Evolutionary conservation across 179 eudicot species (phyloP).

Genomic region (Patellifolia procumbens): DNA sequence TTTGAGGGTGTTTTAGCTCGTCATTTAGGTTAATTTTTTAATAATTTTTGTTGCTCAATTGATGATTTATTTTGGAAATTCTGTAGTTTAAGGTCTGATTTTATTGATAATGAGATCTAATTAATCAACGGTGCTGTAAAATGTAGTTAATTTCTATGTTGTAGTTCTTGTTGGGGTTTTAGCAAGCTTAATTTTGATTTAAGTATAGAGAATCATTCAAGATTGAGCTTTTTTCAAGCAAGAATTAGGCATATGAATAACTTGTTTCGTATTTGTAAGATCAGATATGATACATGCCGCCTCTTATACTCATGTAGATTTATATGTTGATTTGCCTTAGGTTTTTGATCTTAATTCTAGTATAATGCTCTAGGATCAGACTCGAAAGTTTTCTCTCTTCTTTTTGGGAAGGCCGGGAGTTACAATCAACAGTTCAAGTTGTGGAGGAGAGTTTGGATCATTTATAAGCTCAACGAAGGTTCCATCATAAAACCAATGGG

Average conservation of each 20-base stretch:
- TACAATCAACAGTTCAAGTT: not conserved
- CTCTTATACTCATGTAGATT: too few relatives aligned
- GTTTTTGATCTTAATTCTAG: not conserved
- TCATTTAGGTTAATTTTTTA: not conserved
- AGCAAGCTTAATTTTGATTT: not conserved
- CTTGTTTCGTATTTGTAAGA: not conserved
- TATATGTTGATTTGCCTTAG: not conserved
- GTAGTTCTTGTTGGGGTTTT: not conserved
- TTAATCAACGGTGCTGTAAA: not conserved
- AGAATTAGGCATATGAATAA: not conserved
- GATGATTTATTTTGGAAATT: not conserved
- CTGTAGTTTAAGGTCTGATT: not conserved
- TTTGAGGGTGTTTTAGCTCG: not conserved
- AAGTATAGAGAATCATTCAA: not conserved
- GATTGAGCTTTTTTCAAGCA: not conserved
- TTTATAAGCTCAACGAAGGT: too few relatives aligned
- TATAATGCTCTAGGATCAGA: not conserved
- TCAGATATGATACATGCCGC: not conserved
- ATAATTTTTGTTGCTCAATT: not conserved
- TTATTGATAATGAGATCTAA: conserved; percentile 14
- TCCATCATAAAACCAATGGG: too few relatives aligned
- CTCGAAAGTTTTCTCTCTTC: not conserved
- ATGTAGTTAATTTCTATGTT: not conserved
- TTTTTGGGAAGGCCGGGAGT: not conserved
- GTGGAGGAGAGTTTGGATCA: too few relatives aligned